Percentiles rank a stretch among this genome's conserved stretches.
These are phyloP conservation scores for Selaginella tamariscina DNA, from an alignment of 75 land plant species.

Conservation along the genomic window DNA sequence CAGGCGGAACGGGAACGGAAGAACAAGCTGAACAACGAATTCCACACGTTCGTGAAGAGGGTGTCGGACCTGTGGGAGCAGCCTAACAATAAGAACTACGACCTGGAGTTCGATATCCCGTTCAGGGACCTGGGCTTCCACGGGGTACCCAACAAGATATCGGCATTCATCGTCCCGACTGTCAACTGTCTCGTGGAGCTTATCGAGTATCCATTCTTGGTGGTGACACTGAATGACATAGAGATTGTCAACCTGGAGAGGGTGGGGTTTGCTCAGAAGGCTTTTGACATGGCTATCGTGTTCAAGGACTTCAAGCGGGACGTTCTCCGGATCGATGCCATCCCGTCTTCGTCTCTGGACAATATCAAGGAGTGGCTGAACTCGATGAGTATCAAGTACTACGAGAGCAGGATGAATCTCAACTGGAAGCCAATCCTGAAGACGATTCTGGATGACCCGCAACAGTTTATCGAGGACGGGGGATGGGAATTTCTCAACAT, in stretches of 20 bases:
- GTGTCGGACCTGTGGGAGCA: constrained; percentile 79
- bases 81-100: constrained; percentile 46
- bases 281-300: constrained; percentile 90
- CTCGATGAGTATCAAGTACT: constrained; percentile 78
- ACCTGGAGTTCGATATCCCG: constrained; percentile 85
- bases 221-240: constrained; percentile 72
- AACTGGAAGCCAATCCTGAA: constrained; percentile 91
- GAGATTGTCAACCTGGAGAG: constrained; percentile 93
- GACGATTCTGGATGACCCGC: constrained; percentile 90
- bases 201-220: constrained; percentile 50
- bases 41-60: constrained; percentile 65
- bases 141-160: constrained; percentile 79
- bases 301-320: constrained; percentile 94
- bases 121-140: constrained; percentile 88
- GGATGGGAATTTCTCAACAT: constrained; percentile 90
- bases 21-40: constrained; percentile 74
- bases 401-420: constrained; percentile 83
- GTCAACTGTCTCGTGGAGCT: constrained; percentile 42
- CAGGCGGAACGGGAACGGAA: constrained; percentile 82
- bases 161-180: constrained; percentile 64
- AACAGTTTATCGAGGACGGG: constrained; percentile 81
- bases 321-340: constrained; percentile 77
- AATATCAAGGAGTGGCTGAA: constrained; percentile 92
- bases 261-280: constrained; percentile 92
- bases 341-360: constrained; percentile 77